These are phyloP conservation scores for Salix koriyanagi DNA, from an alignment of 345 rosid species.

Conservation along the genomic window DNA sequence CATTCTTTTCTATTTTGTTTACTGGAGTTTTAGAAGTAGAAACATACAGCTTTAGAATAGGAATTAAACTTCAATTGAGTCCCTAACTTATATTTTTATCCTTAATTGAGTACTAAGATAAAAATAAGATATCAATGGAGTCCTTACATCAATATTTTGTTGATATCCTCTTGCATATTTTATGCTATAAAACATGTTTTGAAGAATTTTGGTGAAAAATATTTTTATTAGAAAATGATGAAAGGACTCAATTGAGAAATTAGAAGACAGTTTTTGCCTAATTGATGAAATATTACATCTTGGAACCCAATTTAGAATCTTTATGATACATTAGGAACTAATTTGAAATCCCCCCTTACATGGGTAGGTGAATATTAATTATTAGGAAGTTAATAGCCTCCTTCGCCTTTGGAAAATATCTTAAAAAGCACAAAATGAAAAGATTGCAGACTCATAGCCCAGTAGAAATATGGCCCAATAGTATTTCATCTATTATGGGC, in stretches of 20 bases:
- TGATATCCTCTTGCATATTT: too few species aligned
- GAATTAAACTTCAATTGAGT: not conserved
- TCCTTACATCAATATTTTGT: not conserved
- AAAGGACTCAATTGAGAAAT: too few species aligned
- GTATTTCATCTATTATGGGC: not conserved
- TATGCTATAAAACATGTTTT: not conserved
- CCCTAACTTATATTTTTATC: not conserved
- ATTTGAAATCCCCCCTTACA: too few species aligned
- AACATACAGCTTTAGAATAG: not conserved
- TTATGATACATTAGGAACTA: too few species aligned
- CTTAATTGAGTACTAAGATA: too few species aligned
- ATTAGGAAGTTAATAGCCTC: not conserved
- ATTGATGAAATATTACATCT: too few species aligned
- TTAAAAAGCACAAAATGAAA: not conserved
- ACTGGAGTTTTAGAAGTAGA: not conserved
- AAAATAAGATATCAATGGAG: not conserved
- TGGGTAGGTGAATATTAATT: not conserved
- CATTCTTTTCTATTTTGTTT: not conserved
- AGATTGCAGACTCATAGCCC: not conserved
- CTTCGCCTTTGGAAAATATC: too few species aligned
- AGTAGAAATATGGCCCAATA: not conserved
- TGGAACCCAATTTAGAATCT: too few species aligned
- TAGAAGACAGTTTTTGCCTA: fast-evolving
- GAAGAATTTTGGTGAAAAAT: too few species aligned
- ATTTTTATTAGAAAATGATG: not conserved